Evolutionary conservation across 768 basidiomycete species (phyloP), one percentile per base, ranked within the genome.

Genomic region (Lentinula raphanica): DNA sequence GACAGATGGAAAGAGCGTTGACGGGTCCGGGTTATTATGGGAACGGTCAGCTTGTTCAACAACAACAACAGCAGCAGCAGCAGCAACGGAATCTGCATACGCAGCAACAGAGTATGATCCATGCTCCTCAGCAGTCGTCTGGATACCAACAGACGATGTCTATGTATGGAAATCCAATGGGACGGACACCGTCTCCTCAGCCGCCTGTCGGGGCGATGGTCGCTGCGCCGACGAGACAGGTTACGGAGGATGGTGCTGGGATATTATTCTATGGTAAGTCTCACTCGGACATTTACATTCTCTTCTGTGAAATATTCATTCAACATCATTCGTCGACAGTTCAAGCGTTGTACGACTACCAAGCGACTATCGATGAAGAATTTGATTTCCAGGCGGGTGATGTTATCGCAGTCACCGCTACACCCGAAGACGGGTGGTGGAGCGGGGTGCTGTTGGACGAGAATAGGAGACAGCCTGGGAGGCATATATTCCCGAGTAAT

Each of bases 391-490:
- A 87, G 64, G 71, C 78, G 13, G 85, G 84, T 12, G 88, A 90
- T 65, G 83, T 89, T 61, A 88, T 90, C 60, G 88, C 87, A 0
- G 88, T 90, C 21, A 87, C 85, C 1, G 76, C 78, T 25, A 88
- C 86, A 3, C 87, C 87, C 8, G 86, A 86, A 58, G 88, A 89
- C 60, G 88, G 88, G 0, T 90, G 88, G 88, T 90, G 87, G 88
- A 82, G 81, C 54, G 88, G 88, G n/a, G 79, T 81, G 60, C 65
- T 84, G 55, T 64, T 84, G 17, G 79, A 81, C 55, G 80, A 82
- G 58, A 70, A 75, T 50, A 69, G 84, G 58, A 69, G 82, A 56
- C 72, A 80, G 58, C 68, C 73, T 0, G 82, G 82, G 15, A 70
- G 77, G 59, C 78, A 80, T 60, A 75, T 81, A 58, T 85, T 84